These are phyloP conservation scores for Trypanosoma congolense DNA, from an alignment of 208 protist genomes.

Conservation along the genomic window DNA sequence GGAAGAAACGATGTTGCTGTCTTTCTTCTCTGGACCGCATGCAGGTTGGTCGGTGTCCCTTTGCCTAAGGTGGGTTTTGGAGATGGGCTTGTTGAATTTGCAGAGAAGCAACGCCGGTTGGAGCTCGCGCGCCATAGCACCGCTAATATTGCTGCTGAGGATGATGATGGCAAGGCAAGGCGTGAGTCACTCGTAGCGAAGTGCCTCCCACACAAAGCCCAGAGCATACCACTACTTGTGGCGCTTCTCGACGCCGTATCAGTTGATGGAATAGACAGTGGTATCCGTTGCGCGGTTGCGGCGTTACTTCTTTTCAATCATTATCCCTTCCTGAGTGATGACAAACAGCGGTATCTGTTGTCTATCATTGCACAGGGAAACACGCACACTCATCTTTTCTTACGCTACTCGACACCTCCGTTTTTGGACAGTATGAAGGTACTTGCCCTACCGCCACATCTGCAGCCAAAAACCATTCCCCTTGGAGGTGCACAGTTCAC, in stretches of 20 bases:
- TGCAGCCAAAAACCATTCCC: conserved; percentile 74
- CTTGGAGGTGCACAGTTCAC: conserved; percentile 83
- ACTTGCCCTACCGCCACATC: conserved; percentile 62
- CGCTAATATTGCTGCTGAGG: conserved; percentile 3
- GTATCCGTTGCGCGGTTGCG: conserved; percentile 42
- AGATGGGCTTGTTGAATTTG: neutral
- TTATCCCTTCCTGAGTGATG: conserved; percentile 36
- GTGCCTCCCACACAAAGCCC: conserved; percentile 16
- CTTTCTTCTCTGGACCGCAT: conserved; percentile 28
- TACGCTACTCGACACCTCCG: conserved; percentile 26
- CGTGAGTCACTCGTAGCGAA: neutral
- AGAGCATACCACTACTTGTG: conserved; percentile 56
- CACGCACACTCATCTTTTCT: conserved; percentile 25
- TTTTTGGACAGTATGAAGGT: conserved; percentile 71
- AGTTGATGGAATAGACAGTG: conserved; percentile 17
- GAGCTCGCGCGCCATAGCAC: neutral
- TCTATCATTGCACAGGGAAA: conserved; percentile 30
- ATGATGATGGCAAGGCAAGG: neutral
- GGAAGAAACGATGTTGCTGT: conserved; percentile 30
- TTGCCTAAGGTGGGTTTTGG: conserved; percentile 24
- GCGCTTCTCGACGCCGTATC: conserved; percentile 53
- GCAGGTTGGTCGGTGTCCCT: conserved; percentile 15
- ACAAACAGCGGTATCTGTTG: conserved; percentile 38
- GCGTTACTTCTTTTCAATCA: conserved; percentile 74
- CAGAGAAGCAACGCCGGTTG: neutral